A percentile compares a stretch with the other conserved stretches of the same genome.
These are phyloP conservation scores for Suillus brevipes DNA, from an alignment of 768 basidiomycete species.

Conservation along the genomic window DNA sequence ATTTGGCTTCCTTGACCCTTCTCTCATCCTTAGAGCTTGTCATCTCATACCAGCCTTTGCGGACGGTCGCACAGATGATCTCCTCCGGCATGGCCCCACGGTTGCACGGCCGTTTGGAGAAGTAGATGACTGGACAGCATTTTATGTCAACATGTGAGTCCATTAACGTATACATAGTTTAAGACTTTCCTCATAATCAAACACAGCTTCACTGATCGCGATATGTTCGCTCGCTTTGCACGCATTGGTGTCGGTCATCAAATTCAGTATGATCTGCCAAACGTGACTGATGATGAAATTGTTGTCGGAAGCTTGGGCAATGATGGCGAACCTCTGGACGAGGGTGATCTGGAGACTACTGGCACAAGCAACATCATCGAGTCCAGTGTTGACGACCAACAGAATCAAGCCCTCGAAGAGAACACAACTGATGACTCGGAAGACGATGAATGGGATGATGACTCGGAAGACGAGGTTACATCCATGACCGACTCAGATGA, in stretches of 20 bases:
- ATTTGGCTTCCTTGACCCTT: slow-evolving; percentile 28
- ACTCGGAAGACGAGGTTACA: no score
- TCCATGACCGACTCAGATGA: no score
- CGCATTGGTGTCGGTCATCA: slow-evolving; percentile 34
- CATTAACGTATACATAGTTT: background rate
- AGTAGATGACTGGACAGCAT: slow-evolving; percentile 14
- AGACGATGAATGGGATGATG: no score
- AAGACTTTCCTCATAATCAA: background rate
- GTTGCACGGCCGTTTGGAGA: background rate
- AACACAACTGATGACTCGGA: no score
- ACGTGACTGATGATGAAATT: background rate
- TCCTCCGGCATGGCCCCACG: slow-evolving; percentile 11
- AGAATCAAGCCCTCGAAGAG: no score
- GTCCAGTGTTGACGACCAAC: no score
- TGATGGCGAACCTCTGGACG: background rate
- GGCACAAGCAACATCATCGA: no score
- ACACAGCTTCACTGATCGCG: slow-evolving; percentile 39
- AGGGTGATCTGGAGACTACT: background rate
- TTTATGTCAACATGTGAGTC: slow-evolving; percentile 19
- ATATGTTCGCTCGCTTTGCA: slow-evolving; percentile 38
- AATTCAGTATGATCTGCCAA: background rate
- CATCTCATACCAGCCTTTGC: slow-evolving; percentile 29
- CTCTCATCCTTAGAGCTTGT: slow-evolving; percentile 18
- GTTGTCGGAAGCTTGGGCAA: no score
- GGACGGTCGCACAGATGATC: slow-evolving; percentile 16